These are phyloP conservation scores for Saturnispora dispora DNA, from an alignment of 805 yeast species.

Conservation along the genomic window DNA sequence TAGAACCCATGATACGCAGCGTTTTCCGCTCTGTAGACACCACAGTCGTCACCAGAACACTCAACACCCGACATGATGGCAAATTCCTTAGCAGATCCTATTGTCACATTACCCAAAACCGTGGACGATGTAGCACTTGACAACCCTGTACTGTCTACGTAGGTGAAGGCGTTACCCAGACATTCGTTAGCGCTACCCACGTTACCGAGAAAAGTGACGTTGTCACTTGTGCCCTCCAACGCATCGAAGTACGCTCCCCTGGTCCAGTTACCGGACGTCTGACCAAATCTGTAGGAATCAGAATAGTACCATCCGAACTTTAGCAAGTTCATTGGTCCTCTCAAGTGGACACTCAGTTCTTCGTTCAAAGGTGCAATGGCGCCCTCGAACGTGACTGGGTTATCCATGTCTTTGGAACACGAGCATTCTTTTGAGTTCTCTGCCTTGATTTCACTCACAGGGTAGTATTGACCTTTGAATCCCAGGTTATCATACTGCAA, in stretches of 20 bases:
- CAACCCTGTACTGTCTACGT: slow-evolving; percentile 50
- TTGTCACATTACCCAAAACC: slow-evolving; percentile 37
- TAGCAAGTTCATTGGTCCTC: slow-evolving; percentile 60
- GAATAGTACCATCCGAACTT: slow-evolving; percentile 57
- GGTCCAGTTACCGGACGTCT: slow-evolving; percentile 41
- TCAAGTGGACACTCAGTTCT: slow-evolving; percentile 66
- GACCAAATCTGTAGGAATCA: slow-evolving; percentile 30
- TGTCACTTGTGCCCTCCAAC: slow-evolving; percentile 38
- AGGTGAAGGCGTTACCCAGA: slow-evolving; percentile 59
- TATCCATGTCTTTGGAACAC: slow-evolving; percentile 33
- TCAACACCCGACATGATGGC: slow-evolving; percentile 48
- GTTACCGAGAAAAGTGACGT: slow-evolving; percentile 58
- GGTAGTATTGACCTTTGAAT: slow-evolving; percentile 41
- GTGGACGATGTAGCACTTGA: slow-evolving; percentile 38
- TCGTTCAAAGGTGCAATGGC: slow-evolving; percentile 56
- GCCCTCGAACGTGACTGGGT: slow-evolving; percentile 38
- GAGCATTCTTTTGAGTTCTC: slow-evolving; percentile 37
- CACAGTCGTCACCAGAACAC: slow-evolving; percentile 68
- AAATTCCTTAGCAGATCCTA: slow-evolving; percentile 52
- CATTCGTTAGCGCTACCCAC: slow-evolving; percentile 56
- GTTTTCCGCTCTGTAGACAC: slow-evolving; percentile 65
- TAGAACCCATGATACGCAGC: slow-evolving; percentile 67
- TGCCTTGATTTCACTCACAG: slow-evolving; percentile 37
- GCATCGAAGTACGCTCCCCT: slow-evolving; percentile 55
- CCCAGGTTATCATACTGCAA: slow-evolving; percentile 49